Percentiles rank a stretch among this genome's conserved stretches.
These are phyloP conservation scores for Pestalotiopsis sp. DNA, from an alignment of 2,329 filamentous ascomycete genomes.

Conservation along the genomic window DNA sequence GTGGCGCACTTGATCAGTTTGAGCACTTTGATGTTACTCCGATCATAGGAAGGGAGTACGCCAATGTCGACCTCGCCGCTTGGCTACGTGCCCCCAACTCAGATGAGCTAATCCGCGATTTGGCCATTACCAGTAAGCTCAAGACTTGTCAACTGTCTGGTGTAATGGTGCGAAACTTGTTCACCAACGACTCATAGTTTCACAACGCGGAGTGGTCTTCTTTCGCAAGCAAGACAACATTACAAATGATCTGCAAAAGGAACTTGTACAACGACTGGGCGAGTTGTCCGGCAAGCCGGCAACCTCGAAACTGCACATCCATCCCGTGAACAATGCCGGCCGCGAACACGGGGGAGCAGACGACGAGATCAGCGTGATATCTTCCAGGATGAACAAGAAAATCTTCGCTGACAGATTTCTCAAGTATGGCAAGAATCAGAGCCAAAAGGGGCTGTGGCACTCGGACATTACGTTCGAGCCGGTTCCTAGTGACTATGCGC, in stretches of 20 bases:
- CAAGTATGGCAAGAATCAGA: slow-evolving; percentile 44
- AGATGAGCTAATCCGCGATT: slow-evolving; percentile 65
- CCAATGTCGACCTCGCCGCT: slow-evolving; percentile 61
- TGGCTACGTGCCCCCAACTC: slow-evolving; percentile 63
- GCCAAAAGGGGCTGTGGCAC: slow-evolving; percentile 49
- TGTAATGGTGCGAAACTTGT: background rate
- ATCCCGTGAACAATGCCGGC: slow-evolving; percentile 57
- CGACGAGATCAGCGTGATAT: slow-evolving; percentile 66
- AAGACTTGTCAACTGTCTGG: background rate
- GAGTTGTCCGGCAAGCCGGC: slow-evolving; percentile 59
- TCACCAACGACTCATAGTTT: slow-evolving; percentile 48
- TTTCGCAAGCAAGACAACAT: slow-evolving; percentile 67
- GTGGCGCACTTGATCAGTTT: slow-evolving; percentile 52
- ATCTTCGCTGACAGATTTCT: slow-evolving; percentile 45
- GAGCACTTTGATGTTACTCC: slow-evolving; percentile 63
- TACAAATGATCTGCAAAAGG: slow-evolving; percentile 66
- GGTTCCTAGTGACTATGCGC: slow-evolving; percentile 57
- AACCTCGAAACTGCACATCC: slow-evolving; percentile 61
- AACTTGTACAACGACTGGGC: slow-evolving; percentile 63
- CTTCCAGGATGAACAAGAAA: slow-evolving; percentile 56
- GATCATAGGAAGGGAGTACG: slow-evolving; percentile 63
- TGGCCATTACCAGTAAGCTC: slow-evolving; percentile 65
- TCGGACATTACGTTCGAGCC: slow-evolving; percentile 61
- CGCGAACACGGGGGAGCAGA: slow-evolving; percentile 58
- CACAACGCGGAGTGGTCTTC: slow-evolving; percentile 70